A percentile compares a stretch with the other conserved stretches of the same genome.
Conservation (phyloP, 305 asterid genomes). For the Plantago coronopus region DNA sequence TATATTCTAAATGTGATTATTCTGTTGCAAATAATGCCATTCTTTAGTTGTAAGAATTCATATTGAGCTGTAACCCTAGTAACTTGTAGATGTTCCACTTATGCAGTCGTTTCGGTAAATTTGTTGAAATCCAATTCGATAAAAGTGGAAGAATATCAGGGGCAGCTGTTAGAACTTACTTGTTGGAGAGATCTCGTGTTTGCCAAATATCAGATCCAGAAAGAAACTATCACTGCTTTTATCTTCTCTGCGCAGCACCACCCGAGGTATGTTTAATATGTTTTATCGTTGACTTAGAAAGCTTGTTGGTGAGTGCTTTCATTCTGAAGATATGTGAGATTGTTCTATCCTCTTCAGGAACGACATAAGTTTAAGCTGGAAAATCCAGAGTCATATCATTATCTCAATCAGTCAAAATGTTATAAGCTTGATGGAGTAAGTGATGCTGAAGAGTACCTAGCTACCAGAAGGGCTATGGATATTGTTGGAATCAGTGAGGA, state of each 20-base stretch:
- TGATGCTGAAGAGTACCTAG: constrained; percentile 90
- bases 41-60: too few species aligned
- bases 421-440: constrained; percentile 82
- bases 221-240: constrained; percentile 98
- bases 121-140: constrained; percentile 98
- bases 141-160: constrained; percentile 98
- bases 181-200: constrained; percentile 98
- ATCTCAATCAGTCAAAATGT: constrained; percentile 86
- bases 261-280: constrained; percentile 53
- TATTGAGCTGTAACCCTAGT: constrained; percentile 13
- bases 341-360: constrained; percentile 51
- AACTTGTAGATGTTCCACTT: constrained; percentile 26
- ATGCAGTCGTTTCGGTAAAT: constrained; percentile 96
- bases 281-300: constrained; percentile 18
- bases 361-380: constrained; percentile 77
- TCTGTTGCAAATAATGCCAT: neutral
- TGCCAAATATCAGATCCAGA: constrained; percentile 96
- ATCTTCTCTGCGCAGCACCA: constrained; percentile 97
- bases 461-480: constrained; percentile 99
- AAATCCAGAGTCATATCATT: constrained; percentile 72
- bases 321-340: constrained; percentile 22
- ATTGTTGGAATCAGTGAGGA: constrained; percentile 95
- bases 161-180: constrained; percentile 94
- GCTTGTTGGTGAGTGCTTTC: constrained; percentile 20
- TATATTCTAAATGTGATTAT: constrained; percentile 3